A percentile compares a stretch with the other conserved stretches of the same genome.
Evolutionary conservation across 139 green algal genomes (phyloP).

Genomic region (Micractinium conductrix): DNA sequence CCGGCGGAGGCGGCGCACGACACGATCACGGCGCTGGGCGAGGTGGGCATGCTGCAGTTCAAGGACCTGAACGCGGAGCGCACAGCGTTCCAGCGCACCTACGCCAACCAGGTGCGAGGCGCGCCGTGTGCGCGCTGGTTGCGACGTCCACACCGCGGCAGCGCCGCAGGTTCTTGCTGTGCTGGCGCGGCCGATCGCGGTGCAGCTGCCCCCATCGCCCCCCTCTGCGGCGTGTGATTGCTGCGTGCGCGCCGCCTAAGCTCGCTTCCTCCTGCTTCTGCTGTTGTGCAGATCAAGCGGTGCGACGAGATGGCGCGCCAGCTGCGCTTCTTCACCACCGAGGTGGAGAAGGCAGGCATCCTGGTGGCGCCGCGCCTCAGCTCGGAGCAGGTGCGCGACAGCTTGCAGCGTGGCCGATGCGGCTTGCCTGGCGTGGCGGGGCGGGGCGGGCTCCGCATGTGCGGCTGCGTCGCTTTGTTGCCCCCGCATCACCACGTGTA

Average conservation of each 20-base stretch:
- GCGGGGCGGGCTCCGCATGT: too few species aligned
- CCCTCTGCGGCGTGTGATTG: too few species aligned
- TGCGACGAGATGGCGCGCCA: slow-evolving; percentile 97
- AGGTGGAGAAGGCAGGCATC: slow-evolving; percentile 84
- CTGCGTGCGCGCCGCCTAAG: too few species aligned
- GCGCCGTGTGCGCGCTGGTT: too few species aligned
- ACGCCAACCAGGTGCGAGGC: slow-evolving; percentile 93
- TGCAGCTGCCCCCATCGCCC: too few species aligned
- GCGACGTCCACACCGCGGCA: too few species aligned
- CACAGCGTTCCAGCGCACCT: slow-evolving; percentile 93
- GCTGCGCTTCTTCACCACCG: slow-evolving; percentile 93
- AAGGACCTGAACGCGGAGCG: slow-evolving; percentile 95
- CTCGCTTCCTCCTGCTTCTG: neutral
- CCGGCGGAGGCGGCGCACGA: slow-evolving; percentile 93
- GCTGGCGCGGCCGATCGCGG: too few species aligned
- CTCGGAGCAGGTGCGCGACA: neutral
- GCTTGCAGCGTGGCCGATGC: neutral
- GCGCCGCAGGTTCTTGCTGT: too few species aligned
- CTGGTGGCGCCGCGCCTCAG: slow-evolving; percentile 34
- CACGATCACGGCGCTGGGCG: slow-evolving; percentile 87
- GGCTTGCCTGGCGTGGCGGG: neutral
- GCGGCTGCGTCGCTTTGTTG: too few species aligned
- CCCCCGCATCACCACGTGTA: too few species aligned
- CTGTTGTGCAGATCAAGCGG: slow-evolving; percentile 87
- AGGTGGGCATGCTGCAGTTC: slow-evolving; percentile 91